Evolutionary conservation across 139 green algal genomes (phyloP).

Genomic region (Volvox reticuliferus): DNA sequence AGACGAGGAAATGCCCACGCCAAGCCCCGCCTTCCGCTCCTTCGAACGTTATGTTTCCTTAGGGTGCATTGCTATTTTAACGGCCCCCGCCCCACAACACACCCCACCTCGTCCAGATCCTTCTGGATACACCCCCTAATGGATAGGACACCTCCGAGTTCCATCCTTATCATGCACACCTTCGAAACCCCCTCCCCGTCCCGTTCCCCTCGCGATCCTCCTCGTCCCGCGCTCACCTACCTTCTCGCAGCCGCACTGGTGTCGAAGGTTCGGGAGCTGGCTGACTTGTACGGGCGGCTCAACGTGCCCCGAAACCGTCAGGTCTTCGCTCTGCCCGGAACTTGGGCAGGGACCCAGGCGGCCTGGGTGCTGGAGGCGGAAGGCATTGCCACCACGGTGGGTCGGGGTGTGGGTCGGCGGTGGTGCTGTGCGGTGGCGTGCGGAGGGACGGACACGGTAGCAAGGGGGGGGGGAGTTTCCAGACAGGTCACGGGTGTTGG

Average conservation of each 20-base stretch:
- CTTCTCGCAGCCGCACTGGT: slow-evolving; percentile 62
- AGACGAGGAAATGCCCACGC: too few species aligned
- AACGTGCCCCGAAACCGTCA: slow-evolving; percentile 69
- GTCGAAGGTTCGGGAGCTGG: slow-evolving; percentile 56
- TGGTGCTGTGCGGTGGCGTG: background rate
- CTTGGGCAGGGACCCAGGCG: slow-evolving; percentile 84
- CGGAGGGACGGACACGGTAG: too few species aligned
- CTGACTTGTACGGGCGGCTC: slow-evolving; percentile 73
- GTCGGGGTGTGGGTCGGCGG: slow-evolving; percentile 4
- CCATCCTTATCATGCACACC: background rate
- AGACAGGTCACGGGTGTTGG: too few species aligned
- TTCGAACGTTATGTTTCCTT: too few species aligned
- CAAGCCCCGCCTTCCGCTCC: too few species aligned
- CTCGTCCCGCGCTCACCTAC: background rate
- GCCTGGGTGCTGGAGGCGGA: slow-evolving; percentile 75
- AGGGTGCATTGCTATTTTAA: too few species aligned
- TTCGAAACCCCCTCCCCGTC: background rate
- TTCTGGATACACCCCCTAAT: too few species aligned
- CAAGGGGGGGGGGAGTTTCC: too few species aligned
- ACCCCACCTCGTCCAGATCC: too few species aligned
- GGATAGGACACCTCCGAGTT: too few species aligned
- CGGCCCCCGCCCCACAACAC: too few species aligned
- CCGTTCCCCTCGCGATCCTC: background rate
- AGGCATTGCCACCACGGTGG: slow-evolving; percentile 76
- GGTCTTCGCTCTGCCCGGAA: slow-evolving; percentile 86